These are phyloP conservation scores for Cordyceps cateniannulata DNA, from an alignment of 2,329 filamentous ascomycete species.

Conservation along the genomic window DNA sequence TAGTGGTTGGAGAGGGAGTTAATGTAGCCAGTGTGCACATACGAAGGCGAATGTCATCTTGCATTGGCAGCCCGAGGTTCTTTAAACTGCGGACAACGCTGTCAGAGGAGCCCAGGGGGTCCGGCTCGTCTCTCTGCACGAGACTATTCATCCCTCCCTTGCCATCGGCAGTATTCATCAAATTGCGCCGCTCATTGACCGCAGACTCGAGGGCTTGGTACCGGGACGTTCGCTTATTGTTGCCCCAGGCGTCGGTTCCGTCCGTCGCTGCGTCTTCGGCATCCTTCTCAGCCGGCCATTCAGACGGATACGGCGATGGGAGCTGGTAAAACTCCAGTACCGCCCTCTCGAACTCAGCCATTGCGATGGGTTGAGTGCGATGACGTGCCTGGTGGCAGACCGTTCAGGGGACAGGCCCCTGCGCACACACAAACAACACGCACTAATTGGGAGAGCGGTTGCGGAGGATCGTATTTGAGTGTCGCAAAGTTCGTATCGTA, in stretches of 20 bases:
- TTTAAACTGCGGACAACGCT: slow-evolving; percentile 80
- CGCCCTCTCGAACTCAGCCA: slow-evolving; percentile 67
- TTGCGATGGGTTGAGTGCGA: slow-evolving; percentile 22
- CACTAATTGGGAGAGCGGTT: not conserved
- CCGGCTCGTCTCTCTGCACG: slow-evolving; percentile 85
- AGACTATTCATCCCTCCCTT: slow-evolving; percentile 64
- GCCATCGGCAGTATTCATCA: slow-evolving; percentile 62
- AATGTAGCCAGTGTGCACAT: slow-evolving; percentile 27
- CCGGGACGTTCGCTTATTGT: slow-evolving; percentile 62
- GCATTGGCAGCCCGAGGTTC: slow-evolving; percentile 68
- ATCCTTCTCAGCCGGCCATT: slow-evolving; percentile 80
- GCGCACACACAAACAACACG: not conserved
- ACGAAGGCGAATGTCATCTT: slow-evolving; percentile 77
- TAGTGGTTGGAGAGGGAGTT: not conserved
- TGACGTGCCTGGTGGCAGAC: slow-evolving; percentile 4
- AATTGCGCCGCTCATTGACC: slow-evolving; percentile 57
- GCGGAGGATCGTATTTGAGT: not conserved
- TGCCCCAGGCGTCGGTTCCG: slow-evolving; percentile 40
- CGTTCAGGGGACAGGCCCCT: slow-evolving; percentile 6
- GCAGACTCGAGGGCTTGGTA: slow-evolving; percentile 79
- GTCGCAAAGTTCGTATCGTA: not conserved
- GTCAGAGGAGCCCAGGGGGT: slow-evolving; percentile 80
- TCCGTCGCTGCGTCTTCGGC: slow-evolving; percentile 62
- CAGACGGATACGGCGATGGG: slow-evolving; percentile 65
- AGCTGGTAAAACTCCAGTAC: slow-evolving; percentile 90